Conservation (phyloP, 257 asterid genomes). For the Voacanga thouarsii region DNA sequence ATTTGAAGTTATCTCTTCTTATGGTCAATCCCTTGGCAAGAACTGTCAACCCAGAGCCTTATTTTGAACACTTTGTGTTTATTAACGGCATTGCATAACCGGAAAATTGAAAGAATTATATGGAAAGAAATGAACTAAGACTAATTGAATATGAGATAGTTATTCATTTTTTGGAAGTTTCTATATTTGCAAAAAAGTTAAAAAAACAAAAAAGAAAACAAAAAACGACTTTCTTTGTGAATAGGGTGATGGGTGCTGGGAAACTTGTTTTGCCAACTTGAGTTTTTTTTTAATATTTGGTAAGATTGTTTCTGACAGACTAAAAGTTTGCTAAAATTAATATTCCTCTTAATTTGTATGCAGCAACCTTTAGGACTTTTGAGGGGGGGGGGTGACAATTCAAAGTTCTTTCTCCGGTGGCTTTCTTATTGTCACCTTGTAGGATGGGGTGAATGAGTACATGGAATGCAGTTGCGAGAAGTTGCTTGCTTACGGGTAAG, state of each 20-base stretch:
- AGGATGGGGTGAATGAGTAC: slow-evolving; percentile 99
- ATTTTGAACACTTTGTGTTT: too few species aligned
- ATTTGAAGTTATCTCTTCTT: too few species aligned
- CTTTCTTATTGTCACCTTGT: slow-evolving; percentile 18
- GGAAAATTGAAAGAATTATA: too few species aligned
- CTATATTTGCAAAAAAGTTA: too few species aligned
- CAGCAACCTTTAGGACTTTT: not conserved
- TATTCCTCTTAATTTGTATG: not conserved
- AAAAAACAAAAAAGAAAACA: not conserved
- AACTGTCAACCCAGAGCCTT: too few species aligned
- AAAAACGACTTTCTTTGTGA: too few species aligned
- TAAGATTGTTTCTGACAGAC: not conserved
- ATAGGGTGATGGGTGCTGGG: too few species aligned
- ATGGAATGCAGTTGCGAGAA: slow-evolving; percentile 97
- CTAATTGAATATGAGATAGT: not conserved
- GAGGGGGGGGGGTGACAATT: not conserved
- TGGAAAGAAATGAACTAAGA: not conserved
- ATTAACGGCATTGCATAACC: too few species aligned
- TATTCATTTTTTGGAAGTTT: not conserved
- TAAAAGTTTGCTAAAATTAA: not conserved
- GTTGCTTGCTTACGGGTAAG: slow-evolving; percentile 72
- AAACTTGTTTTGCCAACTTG: too few species aligned
- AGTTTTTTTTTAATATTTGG: not conserved
- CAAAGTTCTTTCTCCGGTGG: not conserved
- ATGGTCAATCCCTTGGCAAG: too few species aligned